Conservation (phyloP, 2,329 filamentous ascomycete species). For the Nothopassalora personata region DNA sequence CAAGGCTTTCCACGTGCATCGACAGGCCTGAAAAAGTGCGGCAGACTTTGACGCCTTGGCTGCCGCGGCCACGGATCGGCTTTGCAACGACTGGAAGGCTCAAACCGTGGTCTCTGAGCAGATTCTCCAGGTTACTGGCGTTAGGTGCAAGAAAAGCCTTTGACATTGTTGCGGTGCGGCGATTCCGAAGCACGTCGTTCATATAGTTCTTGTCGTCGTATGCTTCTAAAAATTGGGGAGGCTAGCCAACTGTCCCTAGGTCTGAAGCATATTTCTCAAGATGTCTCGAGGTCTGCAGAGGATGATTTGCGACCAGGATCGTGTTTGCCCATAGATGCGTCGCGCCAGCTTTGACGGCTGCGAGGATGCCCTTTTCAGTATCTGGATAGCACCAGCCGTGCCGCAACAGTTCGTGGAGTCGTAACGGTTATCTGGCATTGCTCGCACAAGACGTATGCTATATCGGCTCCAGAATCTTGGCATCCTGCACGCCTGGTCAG, state of each 20-base stretch:
- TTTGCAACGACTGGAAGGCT: conserved; percentile 43
- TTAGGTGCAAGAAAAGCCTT: conserved; percentile 15
- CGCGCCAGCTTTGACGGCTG: conserved; percentile 35
- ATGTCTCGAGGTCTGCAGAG: conserved; percentile 40
- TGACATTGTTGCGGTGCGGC: conserved; percentile 25
- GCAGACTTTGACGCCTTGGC: conserved; percentile 48
- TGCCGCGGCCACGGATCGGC: conserved; percentile 46
- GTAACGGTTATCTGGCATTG: conserved; percentile 29
- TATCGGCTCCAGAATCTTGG: conserved; percentile 46
- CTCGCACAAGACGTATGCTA: conserved; percentile 39
- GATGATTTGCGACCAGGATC: conserved; percentile 46
- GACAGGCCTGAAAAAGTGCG: conserved; percentile 27
- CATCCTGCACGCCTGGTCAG: conserved; percentile 35
- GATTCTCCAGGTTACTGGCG: not conserved
- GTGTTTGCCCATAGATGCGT: conserved; percentile 51
- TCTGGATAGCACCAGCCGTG: conserved; percentile 42
- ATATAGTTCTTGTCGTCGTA: conserved; percentile 50
- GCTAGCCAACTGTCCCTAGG: conserved; percentile 43
- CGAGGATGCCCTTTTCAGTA: conserved; percentile 39
- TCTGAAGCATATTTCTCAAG: conserved; percentile 30
- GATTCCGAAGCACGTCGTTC: conserved; percentile 39
- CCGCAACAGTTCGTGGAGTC: conserved; percentile 8
- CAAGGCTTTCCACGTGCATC: conserved; percentile 33
- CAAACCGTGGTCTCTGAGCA: not conserved
- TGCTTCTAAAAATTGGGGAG: conserved; percentile 43